Evolutionary conservation across 1,284 basidiomycete species (phyloP).

Genomic region (Malassezia vespertilionis): DNA sequence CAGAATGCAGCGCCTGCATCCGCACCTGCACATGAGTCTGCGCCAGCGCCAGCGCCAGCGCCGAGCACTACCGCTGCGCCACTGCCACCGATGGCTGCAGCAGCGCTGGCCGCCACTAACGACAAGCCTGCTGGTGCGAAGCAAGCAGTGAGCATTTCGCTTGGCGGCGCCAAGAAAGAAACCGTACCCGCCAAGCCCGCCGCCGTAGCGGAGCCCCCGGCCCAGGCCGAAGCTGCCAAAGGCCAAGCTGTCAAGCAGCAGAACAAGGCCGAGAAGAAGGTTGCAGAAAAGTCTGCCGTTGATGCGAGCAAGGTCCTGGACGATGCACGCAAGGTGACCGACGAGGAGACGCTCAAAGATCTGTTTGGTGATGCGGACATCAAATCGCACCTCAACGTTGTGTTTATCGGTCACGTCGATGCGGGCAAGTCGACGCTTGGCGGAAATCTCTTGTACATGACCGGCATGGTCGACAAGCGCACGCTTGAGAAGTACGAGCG

Average conservation of each 20-base stretch:
- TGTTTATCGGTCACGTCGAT: slow-evolving; percentile 47
- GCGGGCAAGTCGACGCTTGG: slow-evolving; percentile 48
- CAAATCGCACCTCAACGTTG: slow-evolving; percentile 46
- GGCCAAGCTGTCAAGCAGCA: slow-evolving; percentile 20
- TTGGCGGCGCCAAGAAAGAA: slow-evolving; percentile 25
- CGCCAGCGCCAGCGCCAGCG: background rate
- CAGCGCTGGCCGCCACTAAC: slow-evolving; percentile 20
- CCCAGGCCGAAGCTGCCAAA: slow-evolving; percentile 1
- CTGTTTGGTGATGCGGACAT: slow-evolving; percentile 43
- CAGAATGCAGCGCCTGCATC: slow-evolving; percentile 10
- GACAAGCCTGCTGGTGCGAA: slow-evolving; percentile 22
- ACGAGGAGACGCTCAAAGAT: slow-evolving; percentile 46
- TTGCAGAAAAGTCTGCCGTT: slow-evolving; percentile 32
- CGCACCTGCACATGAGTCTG: no score
- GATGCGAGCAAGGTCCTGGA: slow-evolving; percentile 42
- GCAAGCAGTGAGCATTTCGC: slow-evolving; percentile 43
- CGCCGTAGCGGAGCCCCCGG: slow-evolving; percentile 15
- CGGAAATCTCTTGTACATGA: slow-evolving; percentile 43
- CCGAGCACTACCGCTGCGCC: slow-evolving; percentile 1
- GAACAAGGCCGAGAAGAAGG: slow-evolving; percentile 25
- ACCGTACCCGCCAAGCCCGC: slow-evolving; percentile 15
- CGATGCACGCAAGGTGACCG: slow-evolving; percentile 41
- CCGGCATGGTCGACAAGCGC: slow-evolving; percentile 47
- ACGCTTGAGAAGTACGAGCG: slow-evolving; percentile 47
- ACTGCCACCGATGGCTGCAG: slow-evolving; percentile 16